Evolutionary conservation across 208 protist species (phyloP), one percentile per base, ranked within the genome.

Genomic region (Vickermania ingenoplastis): DNA sequence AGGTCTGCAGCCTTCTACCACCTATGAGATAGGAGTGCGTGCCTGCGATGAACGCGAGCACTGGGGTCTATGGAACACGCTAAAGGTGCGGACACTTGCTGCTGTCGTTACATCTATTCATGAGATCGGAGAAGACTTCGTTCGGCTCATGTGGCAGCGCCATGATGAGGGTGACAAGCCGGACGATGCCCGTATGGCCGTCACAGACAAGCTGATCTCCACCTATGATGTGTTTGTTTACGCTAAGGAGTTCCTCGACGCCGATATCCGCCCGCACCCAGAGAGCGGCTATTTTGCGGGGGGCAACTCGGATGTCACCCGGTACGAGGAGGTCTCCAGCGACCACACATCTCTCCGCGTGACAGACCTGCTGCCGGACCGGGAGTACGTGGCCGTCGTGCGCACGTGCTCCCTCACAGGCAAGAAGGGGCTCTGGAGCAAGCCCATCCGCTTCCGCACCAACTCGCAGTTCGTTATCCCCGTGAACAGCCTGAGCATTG

Each of bases 41-140:
- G 79, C 88, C 1, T 93, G 86, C 59, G 79, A 92, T 58, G 84
- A 91, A 54, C 52, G 75, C 26, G 83, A 86, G 24, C 83, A 89
- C 62, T 95, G 88, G 88, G 88, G 88, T 24, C 61, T 86, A 51
- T 96, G 91, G 88, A 83, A 81, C 59, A 71, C 61, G 23, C 62
- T 89, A 5, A 73, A 63, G 53, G 63, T 95, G n/a, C 82, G 81
- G 65, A 96, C 91, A 2, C 73, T 95, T 23, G 77, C 88, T 54
- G 68, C 85, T 22, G 65, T 96, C 57, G 64, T 69, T n/a, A 85
- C 83, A 2, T 68, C 76, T 26, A 69, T 91, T 23, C 82, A 96
- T 71, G 91, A 96, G 61, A 90, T 96, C 57, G 88, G 88, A 29
- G 91, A 96, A 65, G 91, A 96, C 69, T 96, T 90, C 75, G 80